Base-by-base conservation (phyloP, 305 asterid species). In the Rubia occidens region DNA sequence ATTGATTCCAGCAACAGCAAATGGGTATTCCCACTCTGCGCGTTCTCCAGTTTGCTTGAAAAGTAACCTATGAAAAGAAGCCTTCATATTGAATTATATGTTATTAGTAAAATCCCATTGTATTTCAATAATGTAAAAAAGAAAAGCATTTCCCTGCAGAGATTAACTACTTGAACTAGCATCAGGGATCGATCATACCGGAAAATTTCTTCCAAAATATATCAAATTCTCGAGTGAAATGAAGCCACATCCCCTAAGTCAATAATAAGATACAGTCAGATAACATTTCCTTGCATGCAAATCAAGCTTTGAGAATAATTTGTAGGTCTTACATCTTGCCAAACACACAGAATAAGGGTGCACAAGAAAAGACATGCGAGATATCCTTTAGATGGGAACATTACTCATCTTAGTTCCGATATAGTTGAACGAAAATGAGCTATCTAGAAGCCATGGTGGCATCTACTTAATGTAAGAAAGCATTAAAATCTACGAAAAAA, bases 151-250 rank as follows among this genome's bases (percentile, higher is more conserved):
- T 64, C 71, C 75, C 58, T 65, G 72, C 51, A 14, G 64, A 72
- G 49, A 68, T 11, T 64, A 20, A 40, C 70, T 64, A 43, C 75
- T 68, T 70, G 76, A 42, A 68, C 69, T 78, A 63, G 72, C 71
- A 74, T 72, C 72, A 80, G 77, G 78, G 69, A 78, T 67, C 64
- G 68, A 80, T 70, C 94, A 72, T 88, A 93, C 98, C 91, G 90
- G 91, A 77, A 78, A 90, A 40, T 78, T 86, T 82, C 77, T 85
- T 74, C 89, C 98, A 32, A 93, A 93, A 77, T 78, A 93, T 60
- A 93, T 80, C 83, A 90, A 83, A 86, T 93, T 93, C 89, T 93
- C 97, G 21, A 93, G 95, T 26, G 98, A 87, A 84, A 93, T 82
- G 76, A 86, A 85, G 67, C 98, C 98, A 76, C 95, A 86, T 40